phyloP scores from a whole-genome alignment of 2,329 filamentous ascomycete genomes.

The Sporothrix mexicana region DNA sequence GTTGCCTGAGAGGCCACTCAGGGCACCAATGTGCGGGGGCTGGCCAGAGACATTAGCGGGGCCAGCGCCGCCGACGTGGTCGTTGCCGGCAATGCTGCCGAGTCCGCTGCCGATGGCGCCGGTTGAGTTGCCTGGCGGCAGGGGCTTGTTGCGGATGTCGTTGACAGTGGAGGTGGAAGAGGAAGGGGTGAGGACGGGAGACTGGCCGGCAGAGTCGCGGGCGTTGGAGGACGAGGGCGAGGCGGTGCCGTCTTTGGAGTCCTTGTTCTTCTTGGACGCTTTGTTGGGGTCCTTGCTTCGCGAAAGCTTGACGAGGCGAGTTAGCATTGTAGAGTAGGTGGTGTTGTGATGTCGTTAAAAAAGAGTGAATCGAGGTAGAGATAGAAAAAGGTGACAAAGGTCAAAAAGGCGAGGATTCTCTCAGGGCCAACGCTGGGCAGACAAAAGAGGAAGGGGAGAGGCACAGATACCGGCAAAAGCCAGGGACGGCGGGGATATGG shows the following conservation, averaged over 20 bases:
- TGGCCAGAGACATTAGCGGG: conserved; percentile 43
- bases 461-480: background rate
- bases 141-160: conserved; percentile 82
- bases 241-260: conserved; percentile 75
- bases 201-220: conserved; percentile 61
- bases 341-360: background rate
- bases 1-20: conserved; percentile 44
- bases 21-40: conserved; percentile 46
- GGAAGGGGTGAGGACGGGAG: conserved; percentile 75
- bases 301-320: conserved; percentile 70
- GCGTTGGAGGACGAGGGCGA: conserved; percentile 69
- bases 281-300: conserved; percentile 87
- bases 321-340: background rate
- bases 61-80: conserved; percentile 37
- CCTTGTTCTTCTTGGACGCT: conserved; percentile 77
- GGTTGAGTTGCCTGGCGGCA: conserved; percentile 63
- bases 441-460: background rate
- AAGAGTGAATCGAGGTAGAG: background rate
- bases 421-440: background rate
- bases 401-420: background rate
- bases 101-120: conserved; percentile 51
- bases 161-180: conserved; percentile 88
- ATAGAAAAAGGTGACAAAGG: background rate
- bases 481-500: background rate
- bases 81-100: conserved; percentile 13